Base-by-base conservation (phyloP, 768 basidiomycete genomes). In the Russula foetens region DNA sequence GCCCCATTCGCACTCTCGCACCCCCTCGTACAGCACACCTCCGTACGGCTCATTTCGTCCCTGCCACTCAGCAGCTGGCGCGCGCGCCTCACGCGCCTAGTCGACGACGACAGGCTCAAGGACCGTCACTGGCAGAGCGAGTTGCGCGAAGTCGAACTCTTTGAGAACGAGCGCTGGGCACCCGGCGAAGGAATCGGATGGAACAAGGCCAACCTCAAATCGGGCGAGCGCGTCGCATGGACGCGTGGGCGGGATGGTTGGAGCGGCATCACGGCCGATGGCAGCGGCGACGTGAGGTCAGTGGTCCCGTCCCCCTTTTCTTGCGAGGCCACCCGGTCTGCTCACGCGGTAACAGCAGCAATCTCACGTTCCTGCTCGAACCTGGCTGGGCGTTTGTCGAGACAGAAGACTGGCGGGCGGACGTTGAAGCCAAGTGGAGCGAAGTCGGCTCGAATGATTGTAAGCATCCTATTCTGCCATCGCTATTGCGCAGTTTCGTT, bases 351-450 rank as follows among this genome's bases (percentile, higher is more conserved):
- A 62, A 70, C 71, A 88, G 84, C 76, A 92, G 89, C 71, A 88
- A 88, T 76, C 77, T 91, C 57, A 89, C 86, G 2, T 90, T 92
- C 66, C 81, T 84, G 8, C 82, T 92, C n/a, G 79, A 83, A 3
- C 77, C 81, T 4, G 85, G 84, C 0, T 92, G 89, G 88, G 69
- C 75, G 1, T 92, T 90, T 59, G 81, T 91, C 7, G 80, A 83
- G 62, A 84, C 84, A 0, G 90, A 92, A 65, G 83, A 86, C 55
- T 92, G 90, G 90, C 76, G 85, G 53, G 77, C 81, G 28, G 90
- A 91, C 71, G 53, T 83, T 7, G 73, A 73, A 28, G 85, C 78
- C 3, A 69, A 67, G 5, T 92, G 89, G 89, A 76, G 76, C 0
- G 73, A 67, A 5, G 74, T 71, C 21, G 67, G 70, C 9, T 67